Conservation (phyloP, 305 asterid genomes). For the Stenogyne calaminthoides region DNA sequence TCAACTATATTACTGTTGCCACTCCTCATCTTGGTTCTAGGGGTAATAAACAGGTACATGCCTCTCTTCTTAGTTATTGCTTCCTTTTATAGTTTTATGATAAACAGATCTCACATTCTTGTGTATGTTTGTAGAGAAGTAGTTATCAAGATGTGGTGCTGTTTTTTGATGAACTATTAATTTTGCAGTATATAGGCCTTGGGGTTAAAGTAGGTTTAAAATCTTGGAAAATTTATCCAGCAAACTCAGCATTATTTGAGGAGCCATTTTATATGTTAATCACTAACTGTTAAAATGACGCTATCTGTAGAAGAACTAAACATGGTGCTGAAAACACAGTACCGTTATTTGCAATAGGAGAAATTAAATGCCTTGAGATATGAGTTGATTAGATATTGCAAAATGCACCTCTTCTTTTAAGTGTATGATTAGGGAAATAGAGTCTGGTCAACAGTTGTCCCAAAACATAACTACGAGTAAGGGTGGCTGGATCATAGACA, state of each 20-base stretch:
- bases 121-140: constrained; percentile 3
- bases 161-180: neutral
- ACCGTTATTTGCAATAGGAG: neutral
- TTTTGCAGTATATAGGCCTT: constrained; percentile 14
- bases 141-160: neutral
- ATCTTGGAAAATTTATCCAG: neutral
- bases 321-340: neutral
- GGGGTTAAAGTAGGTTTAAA: neutral
- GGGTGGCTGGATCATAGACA: neutral
- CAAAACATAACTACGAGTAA: neutral
- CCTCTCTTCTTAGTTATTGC: constrained; percentile 13
- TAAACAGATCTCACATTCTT: constrained; percentile 1
- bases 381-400: neutral
- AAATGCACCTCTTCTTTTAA: neutral
- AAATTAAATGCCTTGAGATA: neutral
- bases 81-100: neutral
- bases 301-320: neutral
- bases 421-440: neutral
- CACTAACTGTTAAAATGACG: neutral
- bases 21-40: constrained; percentile 99
- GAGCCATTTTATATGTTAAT: neutral
- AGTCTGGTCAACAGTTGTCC: neutral
- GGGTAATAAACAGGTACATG: constrained; percentile 91
- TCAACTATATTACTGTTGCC: constrained; percentile 88
- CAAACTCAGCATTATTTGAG: neutral